Conservation (phyloP, 495 filamentous ascomycete species). For the Daldinia bambusicola region DNA sequence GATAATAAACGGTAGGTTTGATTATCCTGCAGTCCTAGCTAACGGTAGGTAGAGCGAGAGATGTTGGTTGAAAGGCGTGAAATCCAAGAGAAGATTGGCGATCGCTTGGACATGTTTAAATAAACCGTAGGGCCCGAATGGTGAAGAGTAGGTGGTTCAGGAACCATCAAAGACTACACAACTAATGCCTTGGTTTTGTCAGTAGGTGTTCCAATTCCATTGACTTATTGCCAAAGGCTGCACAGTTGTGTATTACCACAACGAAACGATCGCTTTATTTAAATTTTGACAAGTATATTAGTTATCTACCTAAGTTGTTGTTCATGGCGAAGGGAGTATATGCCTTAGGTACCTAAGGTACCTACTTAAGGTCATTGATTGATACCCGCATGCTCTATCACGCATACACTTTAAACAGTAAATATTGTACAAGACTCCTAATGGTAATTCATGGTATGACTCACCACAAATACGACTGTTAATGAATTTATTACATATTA, state of each 20-base stretch:
- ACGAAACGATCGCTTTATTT: background rate
- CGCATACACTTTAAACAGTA: background rate
- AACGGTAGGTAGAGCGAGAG: background rate
- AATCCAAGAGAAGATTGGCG: background rate
- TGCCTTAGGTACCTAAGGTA: too few relatives aligned
- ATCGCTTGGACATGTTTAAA: background rate
- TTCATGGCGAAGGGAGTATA: background rate
- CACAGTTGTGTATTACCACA: background rate
- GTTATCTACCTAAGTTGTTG: too few relatives aligned
- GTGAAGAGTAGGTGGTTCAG: too few relatives aligned
- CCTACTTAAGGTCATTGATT: background rate
- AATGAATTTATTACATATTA: too few relatives aligned
- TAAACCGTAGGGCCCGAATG: background rate
- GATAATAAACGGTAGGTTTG: background rate
- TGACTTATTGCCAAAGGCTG: background rate
- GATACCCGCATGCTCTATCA: background rate
- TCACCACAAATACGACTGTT: background rate
- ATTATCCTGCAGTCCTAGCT: background rate
- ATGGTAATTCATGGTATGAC: background rate
- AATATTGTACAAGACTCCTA: background rate
- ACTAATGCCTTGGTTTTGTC: background rate
- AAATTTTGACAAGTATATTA: too few relatives aligned
- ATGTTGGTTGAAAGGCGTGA: background rate
- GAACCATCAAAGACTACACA: background rate
- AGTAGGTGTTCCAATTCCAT: background rate